phyloP scores from a whole-genome alignment of 176 grass and related monocot species.

The Themeda triandra region DNA sequence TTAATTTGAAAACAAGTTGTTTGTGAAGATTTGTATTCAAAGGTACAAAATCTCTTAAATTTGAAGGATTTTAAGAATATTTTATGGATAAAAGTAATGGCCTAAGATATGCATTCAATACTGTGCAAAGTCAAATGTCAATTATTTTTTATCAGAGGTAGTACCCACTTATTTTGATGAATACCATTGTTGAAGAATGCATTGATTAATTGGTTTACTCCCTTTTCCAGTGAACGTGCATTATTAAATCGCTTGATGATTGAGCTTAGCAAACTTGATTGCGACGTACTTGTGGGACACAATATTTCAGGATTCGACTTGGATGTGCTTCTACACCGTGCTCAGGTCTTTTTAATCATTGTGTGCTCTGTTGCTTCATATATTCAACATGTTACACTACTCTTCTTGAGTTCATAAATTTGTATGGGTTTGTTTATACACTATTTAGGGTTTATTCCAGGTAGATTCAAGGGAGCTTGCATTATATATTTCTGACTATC shows the following conservation, averaged over 20 bases:
- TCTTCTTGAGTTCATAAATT: conserved; percentile 26
- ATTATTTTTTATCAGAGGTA: not conserved
- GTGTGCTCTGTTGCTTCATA: not conserved
- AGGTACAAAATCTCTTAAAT: not conserved
- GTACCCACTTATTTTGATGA: conserved; percentile 2
- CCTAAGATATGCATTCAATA: not conserved
- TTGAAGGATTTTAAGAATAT: not conserved
- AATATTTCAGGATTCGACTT: conserved; percentile 98
- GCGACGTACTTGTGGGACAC: conserved; percentile 93
- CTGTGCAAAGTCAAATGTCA: not conserved
- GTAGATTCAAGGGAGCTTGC: not conserved
- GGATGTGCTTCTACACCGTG: conserved; percentile 91
- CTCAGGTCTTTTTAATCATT: conserved; percentile 60
- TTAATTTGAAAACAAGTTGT: not conserved
- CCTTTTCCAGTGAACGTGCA: conserved; percentile 80
- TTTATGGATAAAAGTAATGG: not conserved
- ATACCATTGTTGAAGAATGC: not conserved
- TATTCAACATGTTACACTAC: not conserved
- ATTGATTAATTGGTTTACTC: conserved; percentile 19
- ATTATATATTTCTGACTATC: not conserved
- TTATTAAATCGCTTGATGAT: conserved; percentile 96
- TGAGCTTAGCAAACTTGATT: conserved; percentile 92
- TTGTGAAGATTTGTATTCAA: not conserved
- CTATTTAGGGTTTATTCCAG: conserved; percentile 3
- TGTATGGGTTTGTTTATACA: conserved; percentile 10